Base-by-base conservation (phyloP, 345 rosid genomes). In the Erodium maritimum region DNA sequence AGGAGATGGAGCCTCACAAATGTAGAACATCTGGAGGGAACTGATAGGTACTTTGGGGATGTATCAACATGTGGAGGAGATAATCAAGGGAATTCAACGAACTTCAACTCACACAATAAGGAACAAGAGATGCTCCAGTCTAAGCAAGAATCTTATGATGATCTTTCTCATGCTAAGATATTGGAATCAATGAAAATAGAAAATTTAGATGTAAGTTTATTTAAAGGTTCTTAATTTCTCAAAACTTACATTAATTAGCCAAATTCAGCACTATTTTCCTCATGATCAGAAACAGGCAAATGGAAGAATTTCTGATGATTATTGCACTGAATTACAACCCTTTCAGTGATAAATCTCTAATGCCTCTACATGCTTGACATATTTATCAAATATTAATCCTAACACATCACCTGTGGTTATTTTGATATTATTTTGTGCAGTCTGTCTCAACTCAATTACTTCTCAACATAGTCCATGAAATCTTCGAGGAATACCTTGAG, bases 401-500 rank as follows among this genome's bases (percentile, higher is more conserved):
- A 6, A 17, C 17, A 12, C 13, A n/a, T 18, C 57, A 54, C 54
- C 68, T 69, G 64, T 57, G 23, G 52, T 20, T 23, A 21, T 54
- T 62, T 37, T 13, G 17, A 19, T 19, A 60, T 63, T 74, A 52
- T 21, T 55, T 67, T 46, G 62, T 57, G 68, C 88, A 89, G 97
- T 82, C 74, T 68, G 81, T 82, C 57, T 73, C 99, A 19, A 87
- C 87, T 60, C 80, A 72, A 68, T 73, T 79, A 56, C 82, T 93
- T 60, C 90, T 87, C 72, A 75, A 71, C 66, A 69, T 77, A 48
- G 74, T 81, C 68, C 80, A 76, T 57, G 71, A 61, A 71, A 78
- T 89, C 69, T 71, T 93, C 70, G 91, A 83, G 64, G 99, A 81
- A 65, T 77, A 78, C 66, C 59, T 77, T 52, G 85, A 79, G 72